phyloP scores from a whole-genome alignment of 257 asterid genomes.

The Apocynum venetum region DNA sequence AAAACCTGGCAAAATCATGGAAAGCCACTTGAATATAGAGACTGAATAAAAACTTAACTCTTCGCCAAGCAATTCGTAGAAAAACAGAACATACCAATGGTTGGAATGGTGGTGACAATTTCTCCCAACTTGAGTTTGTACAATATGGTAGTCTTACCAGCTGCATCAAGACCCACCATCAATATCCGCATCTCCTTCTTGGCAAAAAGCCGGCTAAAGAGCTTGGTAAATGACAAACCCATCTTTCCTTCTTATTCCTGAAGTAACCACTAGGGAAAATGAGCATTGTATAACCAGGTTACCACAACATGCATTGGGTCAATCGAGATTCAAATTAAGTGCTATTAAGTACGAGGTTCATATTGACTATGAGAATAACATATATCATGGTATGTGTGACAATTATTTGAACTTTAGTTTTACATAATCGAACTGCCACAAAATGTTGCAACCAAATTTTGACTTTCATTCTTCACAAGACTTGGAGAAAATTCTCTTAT shows the following conservation, averaged over 20 bases:
- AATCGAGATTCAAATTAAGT: no score
- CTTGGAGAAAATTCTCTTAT: not conserved
- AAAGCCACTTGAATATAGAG: not conserved
- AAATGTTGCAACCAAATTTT: not conserved
- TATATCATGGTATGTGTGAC: not conserved
- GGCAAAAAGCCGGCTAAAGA: constrained; percentile 17
- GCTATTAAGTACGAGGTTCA: not conserved
- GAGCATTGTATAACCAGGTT: not conserved
- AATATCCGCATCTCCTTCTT: constrained; percentile 18
- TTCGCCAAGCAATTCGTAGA: not conserved
- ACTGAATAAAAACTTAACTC: not conserved
- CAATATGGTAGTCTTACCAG: constrained; percentile 19
- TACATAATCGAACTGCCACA: not conserved
- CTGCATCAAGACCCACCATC: constrained; percentile 18
- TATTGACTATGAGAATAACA: not conserved
- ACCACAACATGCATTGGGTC: not conserved
- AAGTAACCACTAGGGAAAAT: constrained; percentile 17
- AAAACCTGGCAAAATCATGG: not conserved
- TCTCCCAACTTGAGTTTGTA: constrained; percentile 22
- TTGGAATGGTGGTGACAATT: constrained; percentile 14
- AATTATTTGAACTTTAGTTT: not conserved
- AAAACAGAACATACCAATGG: constrained; percentile 10
- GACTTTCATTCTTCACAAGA: not conserved
- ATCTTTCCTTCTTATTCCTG: constrained; percentile 6
- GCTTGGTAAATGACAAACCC: constrained; percentile 18